Percentiles rank a stretch among this genome's conserved stretches.
These are phyloP conservation scores for Thelephora ganbajun DNA, from an alignment of 768 basidiomycete genomes.

Conservation along the genomic window DNA sequence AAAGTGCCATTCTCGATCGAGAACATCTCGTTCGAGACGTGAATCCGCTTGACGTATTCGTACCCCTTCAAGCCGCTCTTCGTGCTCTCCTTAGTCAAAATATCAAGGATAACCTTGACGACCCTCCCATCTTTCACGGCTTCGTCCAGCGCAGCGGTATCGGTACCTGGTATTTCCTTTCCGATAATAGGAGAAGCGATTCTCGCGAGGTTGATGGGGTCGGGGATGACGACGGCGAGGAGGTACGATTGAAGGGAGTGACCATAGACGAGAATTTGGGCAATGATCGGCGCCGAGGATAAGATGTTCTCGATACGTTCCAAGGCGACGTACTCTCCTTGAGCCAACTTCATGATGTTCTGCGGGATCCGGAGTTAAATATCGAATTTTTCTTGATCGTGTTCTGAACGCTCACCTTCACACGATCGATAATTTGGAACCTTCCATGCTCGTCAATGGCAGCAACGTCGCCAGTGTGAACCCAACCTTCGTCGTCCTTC, in stretches of 20 bases:
- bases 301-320: conserved; percentile 89
- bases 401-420: conserved; percentile 32
- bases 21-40: conserved; percentile 64
- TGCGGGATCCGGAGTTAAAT: no score
- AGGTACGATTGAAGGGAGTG: conserved; percentile 81
- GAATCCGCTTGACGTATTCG: conserved; percentile 64
- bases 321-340: conserved; percentile 96
- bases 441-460: conserved; percentile 66
- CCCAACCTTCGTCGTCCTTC: conserved; percentile 81
- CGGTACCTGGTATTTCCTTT: conserved; percentile 35
- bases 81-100: conserved; percentile 46
- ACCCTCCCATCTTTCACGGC: conserved; percentile 52
- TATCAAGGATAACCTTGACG: conserved; percentile 34
- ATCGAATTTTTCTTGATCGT: no score
- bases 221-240: conserved; percentile 72
- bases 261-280: conserved; percentile 81
- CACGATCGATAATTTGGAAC: conserved; percentile 84
- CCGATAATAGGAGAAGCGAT: conserved; percentile 40
- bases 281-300: conserved; percentile 50
- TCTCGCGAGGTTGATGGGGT: conserved; percentile 56
- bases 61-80: conserved; percentile 68
- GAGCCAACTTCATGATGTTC: conserved; percentile 98
- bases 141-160: conserved; percentile 33
- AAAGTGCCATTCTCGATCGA: conserved; percentile 67
- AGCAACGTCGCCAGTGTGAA: conserved; percentile 84